Conservation (phyloP, 2,329 filamentous ascomycete species). For the Alternaria angustiovoidea region DNA sequence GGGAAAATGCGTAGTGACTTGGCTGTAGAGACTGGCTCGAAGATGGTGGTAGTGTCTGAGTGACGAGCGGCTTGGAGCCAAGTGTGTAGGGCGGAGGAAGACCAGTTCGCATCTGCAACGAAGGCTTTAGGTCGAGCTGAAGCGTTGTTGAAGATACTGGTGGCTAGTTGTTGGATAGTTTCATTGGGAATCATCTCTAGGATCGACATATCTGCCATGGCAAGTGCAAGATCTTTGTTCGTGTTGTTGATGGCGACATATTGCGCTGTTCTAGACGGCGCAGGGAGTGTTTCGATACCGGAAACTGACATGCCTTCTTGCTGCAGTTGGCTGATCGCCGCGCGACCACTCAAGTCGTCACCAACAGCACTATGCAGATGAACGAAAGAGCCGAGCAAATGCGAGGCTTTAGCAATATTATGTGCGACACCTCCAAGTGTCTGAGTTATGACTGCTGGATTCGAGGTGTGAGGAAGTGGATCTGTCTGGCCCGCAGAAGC, state of each 20-base stretch:
- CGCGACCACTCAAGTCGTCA: slow-evolving; percentile 78
- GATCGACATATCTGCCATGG: slow-evolving; percentile 95
- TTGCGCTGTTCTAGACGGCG: slow-evolving; percentile 76
- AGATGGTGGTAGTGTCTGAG: slow-evolving; percentile 64
- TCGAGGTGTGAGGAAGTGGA: slow-evolving; percentile 78
- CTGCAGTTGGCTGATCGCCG: slow-evolving; percentile 72
- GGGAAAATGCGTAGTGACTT: slow-evolving; percentile 78
- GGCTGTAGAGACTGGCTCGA: slow-evolving; percentile 86
- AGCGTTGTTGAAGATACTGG: slow-evolving; percentile 19
- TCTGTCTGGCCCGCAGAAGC: slow-evolving; percentile 49
- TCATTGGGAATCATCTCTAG: slow-evolving; percentile 60
- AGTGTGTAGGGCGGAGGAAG: slow-evolving; percentile 67
- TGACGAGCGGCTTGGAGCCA: slow-evolving; percentile 71
- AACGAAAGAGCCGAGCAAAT: slow-evolving; percentile 71
- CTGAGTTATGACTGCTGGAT: slow-evolving; percentile 80
- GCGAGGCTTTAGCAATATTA: slow-evolving; percentile 87
- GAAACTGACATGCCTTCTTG: slow-evolving; percentile 69
- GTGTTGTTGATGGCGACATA: slow-evolving; percentile 90
- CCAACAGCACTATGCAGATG: slow-evolving; percentile 82
- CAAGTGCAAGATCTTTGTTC: slow-evolving; percentile 83
- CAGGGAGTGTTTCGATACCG: slow-evolving; percentile 62
- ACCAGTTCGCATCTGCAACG: slow-evolving; percentile 90
- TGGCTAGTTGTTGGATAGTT: slow-evolving; percentile 24
- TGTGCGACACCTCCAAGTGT: slow-evolving; percentile 90
- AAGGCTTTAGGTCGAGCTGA: slow-evolving; percentile 70